Evolutionary conservation across 1,139 yeast species (phyloP), one percentile per base, ranked within the genome.

Genomic region (Yamadazyma diddensiae): DNA sequence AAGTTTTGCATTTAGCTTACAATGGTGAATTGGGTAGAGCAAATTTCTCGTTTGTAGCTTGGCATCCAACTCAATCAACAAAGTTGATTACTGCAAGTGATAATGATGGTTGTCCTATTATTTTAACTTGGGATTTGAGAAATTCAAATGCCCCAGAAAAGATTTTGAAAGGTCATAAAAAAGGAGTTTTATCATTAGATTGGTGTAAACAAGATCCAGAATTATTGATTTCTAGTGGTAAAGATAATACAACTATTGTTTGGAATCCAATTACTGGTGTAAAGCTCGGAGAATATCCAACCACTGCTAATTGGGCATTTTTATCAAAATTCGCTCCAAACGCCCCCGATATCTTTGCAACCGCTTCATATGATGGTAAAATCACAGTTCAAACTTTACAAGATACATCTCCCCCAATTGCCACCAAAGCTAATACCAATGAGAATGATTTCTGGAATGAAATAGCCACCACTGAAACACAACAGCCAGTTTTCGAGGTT

Each of bases 271-370:
- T 72, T 36, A 55, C 73, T 15, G 90, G 85, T 24, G 66, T 68
- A 37, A 76, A 77, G 50, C 64, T 92, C 43, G 95, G 94, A 5
- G 86, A 86, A 52, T 92, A 86, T 54, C 97, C 97, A 32, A 78
- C 94, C 16, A 77, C 95, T 26, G 85, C 95, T 25, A 90, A 87
- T 58, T 92, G 98, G 98, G 83, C 87, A 17, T 92, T 88, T 64
- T 79, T 84, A 57, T 77, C 95, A 11, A 73, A 76, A 48, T 92
- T 90, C 66, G 94, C 95, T 38, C 95, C 95, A 27, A 59, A 69
- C 17, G 78, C 86, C 16, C 98, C 99, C 4, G 97, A 90, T 41
- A 62, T 87, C 36, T 84, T 94, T 65, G 98, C 97, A 6, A 77
- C 90, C 36, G 94, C 97, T 15, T 85, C 97, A 10, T 86, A 85